Percentiles rank a stretch among this genome's conserved stretches.
Evolutionary conservation across 1,284 basidiomycete genomes (phyloP).

Genomic region (Trichosporon sp.): DNA sequence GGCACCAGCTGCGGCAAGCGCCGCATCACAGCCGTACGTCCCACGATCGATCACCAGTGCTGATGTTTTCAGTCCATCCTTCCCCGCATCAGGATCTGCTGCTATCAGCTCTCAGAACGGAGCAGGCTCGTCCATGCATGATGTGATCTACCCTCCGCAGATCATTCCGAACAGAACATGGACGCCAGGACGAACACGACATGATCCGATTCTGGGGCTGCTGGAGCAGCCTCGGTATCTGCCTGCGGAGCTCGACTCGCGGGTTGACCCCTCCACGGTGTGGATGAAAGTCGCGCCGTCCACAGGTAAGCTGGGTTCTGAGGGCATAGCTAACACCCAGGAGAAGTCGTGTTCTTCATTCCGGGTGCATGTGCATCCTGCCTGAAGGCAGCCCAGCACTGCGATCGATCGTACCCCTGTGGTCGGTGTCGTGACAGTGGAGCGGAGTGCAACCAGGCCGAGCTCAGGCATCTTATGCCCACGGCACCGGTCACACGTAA

Average conservation of each 20-base stretch:
- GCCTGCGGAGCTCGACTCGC: slow-evolving; percentile 43
- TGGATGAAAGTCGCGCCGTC: slow-evolving; percentile 39
- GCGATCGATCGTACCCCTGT: slow-evolving; percentile 46
- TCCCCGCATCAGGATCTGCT: not conserved
- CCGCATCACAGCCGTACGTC: not conserved
- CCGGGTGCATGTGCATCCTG: slow-evolving; percentile 43
- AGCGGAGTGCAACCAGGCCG: slow-evolving; percentile 8
- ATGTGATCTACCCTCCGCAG: slow-evolving; percentile 5
- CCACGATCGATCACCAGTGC: not conserved
- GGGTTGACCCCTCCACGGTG: slow-evolving; percentile 39
- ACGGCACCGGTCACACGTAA: slow-evolving; percentile 7
- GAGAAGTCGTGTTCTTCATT: slow-evolving; percentile 42
- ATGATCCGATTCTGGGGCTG: slow-evolving; percentile 27
- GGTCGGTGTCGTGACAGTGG: slow-evolving; percentile 34
- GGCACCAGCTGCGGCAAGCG: not conserved
- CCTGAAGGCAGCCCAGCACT: slow-evolving; percentile 36
- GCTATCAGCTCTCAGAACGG: not conserved
- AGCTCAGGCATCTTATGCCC: slow-evolving; percentile 17
- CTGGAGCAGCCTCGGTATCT: slow-evolving; percentile 41
- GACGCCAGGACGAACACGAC: not conserved
- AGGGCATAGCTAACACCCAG: slow-evolving; percentile 28
- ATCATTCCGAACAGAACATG: slow-evolving; percentile 1
- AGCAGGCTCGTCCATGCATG: not conserved
- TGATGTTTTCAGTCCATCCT: not conserved
- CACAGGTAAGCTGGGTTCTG: slow-evolving; percentile 1